These are phyloP conservation scores for Backusella morwellensis DNA, from an alignment of 192 early-diverging fungal genomes.

Conservation along the genomic window DNA sequence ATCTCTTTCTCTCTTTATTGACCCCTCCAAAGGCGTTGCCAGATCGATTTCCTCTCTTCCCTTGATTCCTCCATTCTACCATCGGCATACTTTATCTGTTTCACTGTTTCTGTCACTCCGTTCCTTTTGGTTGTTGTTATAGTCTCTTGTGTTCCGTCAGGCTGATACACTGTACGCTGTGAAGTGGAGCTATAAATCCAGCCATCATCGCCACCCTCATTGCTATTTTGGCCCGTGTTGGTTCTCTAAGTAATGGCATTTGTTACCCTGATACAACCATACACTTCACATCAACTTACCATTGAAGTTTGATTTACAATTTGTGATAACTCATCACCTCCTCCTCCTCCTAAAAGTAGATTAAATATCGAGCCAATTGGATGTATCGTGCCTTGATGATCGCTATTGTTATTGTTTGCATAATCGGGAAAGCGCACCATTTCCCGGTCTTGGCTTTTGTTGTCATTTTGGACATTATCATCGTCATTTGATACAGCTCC, in stretches of 20 bases:
- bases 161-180: neutral
- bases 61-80: conserved; percentile 2
- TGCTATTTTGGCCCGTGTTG: neutral
- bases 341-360: neutral
- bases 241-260: neutral
- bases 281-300: neutral
- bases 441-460: neutral
- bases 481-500: neutral
- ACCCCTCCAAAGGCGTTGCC: neutral
- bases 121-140: neutral
- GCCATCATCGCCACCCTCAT: neutral
- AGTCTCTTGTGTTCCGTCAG: neutral
- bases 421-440: neutral
- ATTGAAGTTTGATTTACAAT: neutral
- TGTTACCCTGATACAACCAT: neutral
- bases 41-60: conserved; percentile 3
- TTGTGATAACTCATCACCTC: neutral
- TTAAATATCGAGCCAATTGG: neutral
- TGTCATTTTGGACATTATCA: neutral
- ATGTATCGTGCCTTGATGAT: neutral
- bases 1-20: neutral
- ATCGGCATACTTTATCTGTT: conserved; percentile 1
- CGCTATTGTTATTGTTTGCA: neutral
- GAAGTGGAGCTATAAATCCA: neutral
- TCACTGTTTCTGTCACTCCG: neutral